Evolutionary conservation across 768 basidiomycete species (phyloP), one percentile per base, ranked within the genome.

Genomic region (Omphalotus guepiniiformis): DNA sequence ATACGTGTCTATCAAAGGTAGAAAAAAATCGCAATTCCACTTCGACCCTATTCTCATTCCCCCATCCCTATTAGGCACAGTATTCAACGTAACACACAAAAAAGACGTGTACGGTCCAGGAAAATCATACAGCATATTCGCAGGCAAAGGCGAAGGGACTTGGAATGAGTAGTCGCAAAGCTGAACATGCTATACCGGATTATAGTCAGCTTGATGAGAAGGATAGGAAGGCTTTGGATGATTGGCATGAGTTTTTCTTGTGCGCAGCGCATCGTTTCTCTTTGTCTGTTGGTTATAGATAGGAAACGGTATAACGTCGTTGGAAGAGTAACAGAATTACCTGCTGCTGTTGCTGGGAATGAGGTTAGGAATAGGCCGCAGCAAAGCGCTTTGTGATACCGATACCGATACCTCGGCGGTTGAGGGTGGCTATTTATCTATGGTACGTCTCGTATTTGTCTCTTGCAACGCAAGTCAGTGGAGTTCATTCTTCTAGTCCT

Each of bases 131-230:
- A 76, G 80, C 54, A 66, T 95, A 18, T 97, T 98, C 63, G 91
- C 93, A 26, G 95, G 93, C 37, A 95, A 89, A 68, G 95, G 98
- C 59, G 95, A 81, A 75, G 53, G 95, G 87, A 0, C 72, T 99
- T 6, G 95, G 93, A 35, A 84, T 83, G 81, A 93, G 90, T 42
- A 93, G 89, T 56, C 68, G 96, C 55, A 88, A 90, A 45, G 66
- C 72, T 3, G 86, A 92, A 64, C 83, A 98, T 59, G 95, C 94
- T 8, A 74, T 93, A 1, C 68, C 92, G 11, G 93, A 99, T 60
- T 96, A 90, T 61, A 89, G 85, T 56, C 64, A 56, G 0, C 73
- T 99, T 43, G 73, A 78, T 35, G 83, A 82, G 51, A 77, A 78
- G 51, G 88, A 94, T 56, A 65, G 60, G 63, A 88, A 88, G 64